Evolutionary conservation across 306 rosid genomes (phyloP).

Genomic region (Quercus ilex): DNA sequence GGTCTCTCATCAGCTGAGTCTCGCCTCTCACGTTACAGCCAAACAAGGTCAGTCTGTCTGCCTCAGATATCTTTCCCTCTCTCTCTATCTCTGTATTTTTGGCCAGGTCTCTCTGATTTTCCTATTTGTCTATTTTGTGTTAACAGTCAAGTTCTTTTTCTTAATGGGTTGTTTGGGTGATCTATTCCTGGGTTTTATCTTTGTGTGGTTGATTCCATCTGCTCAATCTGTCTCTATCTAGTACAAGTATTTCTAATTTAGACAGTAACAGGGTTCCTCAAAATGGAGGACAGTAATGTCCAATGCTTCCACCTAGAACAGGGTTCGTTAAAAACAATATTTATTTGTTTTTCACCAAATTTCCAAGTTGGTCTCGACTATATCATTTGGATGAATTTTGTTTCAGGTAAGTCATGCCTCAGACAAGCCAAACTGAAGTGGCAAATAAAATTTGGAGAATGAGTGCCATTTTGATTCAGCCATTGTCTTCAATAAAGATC

Average conservation of each 20-base stretch:
- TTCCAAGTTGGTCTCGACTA: background rate
- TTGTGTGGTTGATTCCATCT: too few species aligned
- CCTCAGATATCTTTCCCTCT: too few species aligned
- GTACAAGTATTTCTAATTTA: conserved; percentile 17
- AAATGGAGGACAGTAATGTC: conserved; percentile 36
- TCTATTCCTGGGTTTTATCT: too few species aligned
- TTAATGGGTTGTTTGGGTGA: too few species aligned
- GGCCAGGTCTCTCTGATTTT: too few species aligned
- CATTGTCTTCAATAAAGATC: background rate
- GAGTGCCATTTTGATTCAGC: background rate
- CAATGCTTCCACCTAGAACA: conserved; percentile 44
- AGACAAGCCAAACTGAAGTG: conserved; percentile 70
- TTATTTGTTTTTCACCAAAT: background rate
- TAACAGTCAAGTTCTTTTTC: too few species aligned
- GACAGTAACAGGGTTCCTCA: conserved; percentile 89
- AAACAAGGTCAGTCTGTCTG: too few species aligned
- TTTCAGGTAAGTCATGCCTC: conserved; percentile 45
- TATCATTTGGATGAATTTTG: background rate
- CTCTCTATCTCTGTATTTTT: too few species aligned
- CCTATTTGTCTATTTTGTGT: too few species aligned
- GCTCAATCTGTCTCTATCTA: too few species aligned
- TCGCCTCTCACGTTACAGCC: too few species aligned
- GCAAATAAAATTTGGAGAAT: conserved; percentile 29
- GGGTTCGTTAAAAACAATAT: conserved; percentile 18
- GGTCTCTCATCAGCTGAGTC: too few species aligned